These are phyloP conservation scores for Pythium apleroticum DNA, from an alignment of 352 stramenopile species.

Conservation along the genomic window DNA sequence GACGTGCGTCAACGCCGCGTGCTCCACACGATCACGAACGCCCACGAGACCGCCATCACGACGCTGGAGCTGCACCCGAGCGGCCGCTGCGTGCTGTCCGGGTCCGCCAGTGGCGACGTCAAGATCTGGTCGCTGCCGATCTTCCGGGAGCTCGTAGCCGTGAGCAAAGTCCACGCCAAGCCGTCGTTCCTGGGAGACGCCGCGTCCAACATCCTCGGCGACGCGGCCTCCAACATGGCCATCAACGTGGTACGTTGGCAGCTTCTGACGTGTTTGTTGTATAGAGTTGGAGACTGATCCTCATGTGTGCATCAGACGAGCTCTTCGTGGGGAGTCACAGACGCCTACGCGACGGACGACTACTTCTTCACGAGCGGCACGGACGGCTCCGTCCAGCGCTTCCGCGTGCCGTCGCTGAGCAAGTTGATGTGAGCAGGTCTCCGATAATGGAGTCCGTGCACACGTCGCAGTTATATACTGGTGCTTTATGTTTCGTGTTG, in stretches of 20 bases:
- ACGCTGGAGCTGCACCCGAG: constrained; percentile 77
- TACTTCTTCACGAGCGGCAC: constrained; percentile 86
- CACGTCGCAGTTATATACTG: constrained; percentile 13
- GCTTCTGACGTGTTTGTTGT: background rate
- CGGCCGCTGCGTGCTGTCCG: constrained; percentile 79
- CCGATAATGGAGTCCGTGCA: background rate
- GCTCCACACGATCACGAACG: constrained; percentile 79
- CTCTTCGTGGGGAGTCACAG: constrained; percentile 80
- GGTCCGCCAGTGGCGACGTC: constrained; percentile 77
- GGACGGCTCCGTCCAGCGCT: constrained; percentile 79
- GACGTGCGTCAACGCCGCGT: constrained; percentile 86
- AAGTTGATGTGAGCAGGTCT: constrained; percentile 16
- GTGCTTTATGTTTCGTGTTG: background rate
- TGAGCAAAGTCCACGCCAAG: constrained; percentile 78
- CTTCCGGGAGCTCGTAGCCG: constrained; percentile 74
- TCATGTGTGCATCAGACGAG: constrained; percentile 40
- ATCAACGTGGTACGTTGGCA: constrained; percentile 71
- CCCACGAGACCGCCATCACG: constrained; percentile 85
- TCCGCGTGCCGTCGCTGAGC: constrained; percentile 53
- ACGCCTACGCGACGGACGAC: constrained; percentile 73
- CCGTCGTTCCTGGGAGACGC: constrained; percentile 78
- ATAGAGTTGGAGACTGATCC: background rate
- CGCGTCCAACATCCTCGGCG: constrained; percentile 72
- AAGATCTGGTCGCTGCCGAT: constrained; percentile 89
- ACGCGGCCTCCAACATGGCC: constrained; percentile 81